Conservation (phyloP, 257 asterid species). For the Solanum peruvianum region DNA sequence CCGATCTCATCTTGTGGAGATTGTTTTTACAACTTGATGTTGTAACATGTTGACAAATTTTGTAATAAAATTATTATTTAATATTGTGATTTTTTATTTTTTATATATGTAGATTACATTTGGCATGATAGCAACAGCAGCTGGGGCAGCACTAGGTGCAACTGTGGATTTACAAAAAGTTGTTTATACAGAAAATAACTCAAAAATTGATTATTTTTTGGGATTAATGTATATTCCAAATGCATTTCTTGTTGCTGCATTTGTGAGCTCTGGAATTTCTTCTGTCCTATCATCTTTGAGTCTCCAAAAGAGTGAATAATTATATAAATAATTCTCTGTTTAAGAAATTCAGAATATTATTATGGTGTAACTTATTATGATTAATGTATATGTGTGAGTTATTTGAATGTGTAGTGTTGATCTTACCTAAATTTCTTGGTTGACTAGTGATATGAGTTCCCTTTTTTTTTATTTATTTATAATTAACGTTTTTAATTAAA, state of each 20-base stretch:
- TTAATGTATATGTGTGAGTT: neutral
- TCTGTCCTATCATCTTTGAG: neutral
- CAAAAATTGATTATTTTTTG: neutral
- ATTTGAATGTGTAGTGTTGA: neutral
- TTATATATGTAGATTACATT: neutral
- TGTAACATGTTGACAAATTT: neutral
- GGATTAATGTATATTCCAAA: neutral
- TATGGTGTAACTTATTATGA: neutral
- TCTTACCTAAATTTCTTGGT: neutral
- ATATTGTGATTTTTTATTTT: neutral
- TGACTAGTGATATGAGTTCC: neutral
- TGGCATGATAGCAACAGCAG: neutral
- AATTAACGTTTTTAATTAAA: too few species aligned
- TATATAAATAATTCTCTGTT: neutral
- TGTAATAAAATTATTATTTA: neutral
- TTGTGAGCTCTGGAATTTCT: neutral
- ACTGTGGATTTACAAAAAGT: neutral
- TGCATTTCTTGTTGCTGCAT: neutral
- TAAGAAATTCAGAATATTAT: neutral
- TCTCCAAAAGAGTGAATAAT: neutral
- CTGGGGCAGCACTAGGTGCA: slow-evolving; percentile 6
- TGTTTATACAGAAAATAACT: neutral
- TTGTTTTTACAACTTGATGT: neutral
- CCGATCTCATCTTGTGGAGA: neutral
- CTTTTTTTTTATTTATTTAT: too few species aligned